These are phyloP conservation scores for Daedaleopsis sinensis DNA, from an alignment of 768 basidiomycete species.

Conservation along the genomic window DNA sequence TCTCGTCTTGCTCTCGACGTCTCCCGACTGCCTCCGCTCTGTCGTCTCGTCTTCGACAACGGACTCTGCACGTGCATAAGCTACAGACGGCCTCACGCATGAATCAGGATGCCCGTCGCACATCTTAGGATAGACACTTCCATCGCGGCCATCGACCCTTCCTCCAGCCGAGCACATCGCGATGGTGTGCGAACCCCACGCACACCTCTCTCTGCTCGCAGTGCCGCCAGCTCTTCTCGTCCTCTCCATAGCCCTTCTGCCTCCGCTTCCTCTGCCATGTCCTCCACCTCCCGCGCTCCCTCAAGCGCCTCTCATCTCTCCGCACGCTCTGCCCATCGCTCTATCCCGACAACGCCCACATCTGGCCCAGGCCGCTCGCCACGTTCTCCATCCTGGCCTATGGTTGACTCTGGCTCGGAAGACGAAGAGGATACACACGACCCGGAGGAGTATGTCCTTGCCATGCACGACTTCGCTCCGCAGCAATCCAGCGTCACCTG, in stretches of 20 bases:
- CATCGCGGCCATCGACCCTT: conserved; percentile 23
- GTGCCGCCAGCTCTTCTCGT: conserved; percentile 29
- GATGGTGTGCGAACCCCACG: conserved; percentile 7
- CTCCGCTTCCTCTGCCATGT: conserved; percentile 28
- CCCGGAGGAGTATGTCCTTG: conserved; percentile 74
- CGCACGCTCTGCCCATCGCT: conserved; percentile 9
- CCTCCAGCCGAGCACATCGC: conserved; percentile 23
- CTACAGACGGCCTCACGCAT: not conserved
- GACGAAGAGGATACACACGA: conserved; percentile 10
- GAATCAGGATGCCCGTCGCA: conserved; percentile 27
- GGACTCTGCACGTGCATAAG: not conserved
- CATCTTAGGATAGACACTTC: conserved; percentile 39
- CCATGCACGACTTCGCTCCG: conserved; percentile 89
- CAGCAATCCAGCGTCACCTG: conserved; percentile 75
- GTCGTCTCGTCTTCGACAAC: not conserved
- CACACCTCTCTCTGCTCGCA: conserved; percentile 18
- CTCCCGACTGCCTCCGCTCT: not conserved
- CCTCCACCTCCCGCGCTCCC: conserved; percentile 24
- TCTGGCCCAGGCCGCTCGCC: conserved; percentile 9
- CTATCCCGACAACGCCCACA: conserved; percentile 7
- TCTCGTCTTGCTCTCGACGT: conserved; percentile 9
- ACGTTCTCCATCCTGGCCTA: conserved; percentile 11
- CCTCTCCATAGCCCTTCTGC: conserved; percentile 28
- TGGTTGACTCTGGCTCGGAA: conserved; percentile 20
- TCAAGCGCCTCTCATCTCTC: conserved; percentile 16